Evolutionary conservation across 148 eudicot species (phyloP).

Genomic region (Simmondsia chinensis): DNA sequence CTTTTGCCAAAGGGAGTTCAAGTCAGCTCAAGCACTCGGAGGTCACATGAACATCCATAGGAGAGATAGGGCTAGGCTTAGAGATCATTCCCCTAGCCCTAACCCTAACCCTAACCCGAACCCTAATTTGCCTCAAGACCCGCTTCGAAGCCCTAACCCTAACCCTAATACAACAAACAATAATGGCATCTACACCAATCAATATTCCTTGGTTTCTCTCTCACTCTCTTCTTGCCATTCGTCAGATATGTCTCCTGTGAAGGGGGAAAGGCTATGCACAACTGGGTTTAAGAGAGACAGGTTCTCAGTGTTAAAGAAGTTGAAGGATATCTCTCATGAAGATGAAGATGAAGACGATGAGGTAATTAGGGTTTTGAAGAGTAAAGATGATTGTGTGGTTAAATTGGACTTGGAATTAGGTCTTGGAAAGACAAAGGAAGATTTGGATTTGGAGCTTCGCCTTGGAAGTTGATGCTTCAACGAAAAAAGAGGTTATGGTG

Average conservation of each 20-base stretch:
- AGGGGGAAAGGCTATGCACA: too few species aligned
- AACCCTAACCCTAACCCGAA: slow-evolving; percentile 27
- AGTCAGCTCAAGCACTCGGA: slow-evolving; percentile 81
- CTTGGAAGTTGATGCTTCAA: too few species aligned
- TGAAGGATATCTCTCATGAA: too few species aligned
- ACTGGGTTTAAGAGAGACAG: too few species aligned
- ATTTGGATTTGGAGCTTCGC: slow-evolving; percentile 80
- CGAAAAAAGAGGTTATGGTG: too few species aligned
- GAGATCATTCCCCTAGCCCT: slow-evolving; percentile 15
- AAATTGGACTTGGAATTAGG: slow-evolving; percentile 41
- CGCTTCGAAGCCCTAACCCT: too few species aligned
- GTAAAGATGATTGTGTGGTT: too few species aligned
- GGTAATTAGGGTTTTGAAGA: slow-evolving; percentile 30
- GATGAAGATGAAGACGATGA: slow-evolving; percentile 22
- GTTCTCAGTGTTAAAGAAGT: too few species aligned
- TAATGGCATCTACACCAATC: slow-evolving; percentile 23
- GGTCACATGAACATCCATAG: slow-evolving; percentile 89
- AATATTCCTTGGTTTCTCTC: slow-evolving; percentile 30
- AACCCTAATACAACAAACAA: slow-evolving; percentile 15
- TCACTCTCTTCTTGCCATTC: slow-evolving; percentile 25
- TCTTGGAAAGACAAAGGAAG: slow-evolving; percentile 43
- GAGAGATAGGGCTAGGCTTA: slow-evolving; percentile 62
- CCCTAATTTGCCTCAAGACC: too few species aligned
- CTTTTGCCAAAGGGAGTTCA: slow-evolving; percentile 72
- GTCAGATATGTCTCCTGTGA: too few species aligned